phyloP scores from a whole-genome alignment of 192 early-diverging fungal species.

The Phycomyces blakesleeanus region DNA sequence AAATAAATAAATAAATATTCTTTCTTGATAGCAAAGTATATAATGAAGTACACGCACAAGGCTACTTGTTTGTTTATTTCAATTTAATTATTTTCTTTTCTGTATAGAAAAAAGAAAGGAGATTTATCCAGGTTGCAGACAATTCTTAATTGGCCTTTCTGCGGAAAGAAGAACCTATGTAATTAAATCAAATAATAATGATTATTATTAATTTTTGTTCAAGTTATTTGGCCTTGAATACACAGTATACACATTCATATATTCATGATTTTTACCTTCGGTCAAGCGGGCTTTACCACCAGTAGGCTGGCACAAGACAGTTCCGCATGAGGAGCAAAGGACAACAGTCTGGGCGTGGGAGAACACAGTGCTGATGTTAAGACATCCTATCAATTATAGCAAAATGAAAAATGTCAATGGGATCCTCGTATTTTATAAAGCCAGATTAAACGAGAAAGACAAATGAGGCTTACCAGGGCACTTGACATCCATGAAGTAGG shows the following conservation, averaged over 20 bases:
- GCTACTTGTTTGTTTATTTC: not conserved
- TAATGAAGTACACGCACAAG: too few relatives aligned
- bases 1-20: too few relatives aligned
- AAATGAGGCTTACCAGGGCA: constrained; percentile 60
- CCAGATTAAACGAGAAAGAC: not conserved
- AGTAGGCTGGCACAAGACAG: constrained; percentile 98
- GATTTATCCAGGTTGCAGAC: too few relatives aligned
- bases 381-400: constrained; percentile 64
- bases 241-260: too few relatives aligned
- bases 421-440: not conserved
- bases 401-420: not conserved
- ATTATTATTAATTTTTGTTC: too few relatives aligned
- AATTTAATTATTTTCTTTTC: not conserved
- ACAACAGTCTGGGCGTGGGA: constrained; percentile 99
- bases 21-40: too few relatives aligned
- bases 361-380: constrained; percentile 98
- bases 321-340: constrained; percentile 91
- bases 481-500: constrained; percentile 99
- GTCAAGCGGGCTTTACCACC: constrained; percentile 97
- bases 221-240: too few relatives aligned
- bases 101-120: not conserved
- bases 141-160: constrained; percentile 37
- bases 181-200: too few relatives aligned
- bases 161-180: constrained; percentile 32
- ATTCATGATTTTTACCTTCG: constrained; percentile 44